Evolutionary conservation across 768 basidiomycete species (phyloP), one percentile per base, ranked within the genome.

Genomic region (Piloderma croceum): DNA sequence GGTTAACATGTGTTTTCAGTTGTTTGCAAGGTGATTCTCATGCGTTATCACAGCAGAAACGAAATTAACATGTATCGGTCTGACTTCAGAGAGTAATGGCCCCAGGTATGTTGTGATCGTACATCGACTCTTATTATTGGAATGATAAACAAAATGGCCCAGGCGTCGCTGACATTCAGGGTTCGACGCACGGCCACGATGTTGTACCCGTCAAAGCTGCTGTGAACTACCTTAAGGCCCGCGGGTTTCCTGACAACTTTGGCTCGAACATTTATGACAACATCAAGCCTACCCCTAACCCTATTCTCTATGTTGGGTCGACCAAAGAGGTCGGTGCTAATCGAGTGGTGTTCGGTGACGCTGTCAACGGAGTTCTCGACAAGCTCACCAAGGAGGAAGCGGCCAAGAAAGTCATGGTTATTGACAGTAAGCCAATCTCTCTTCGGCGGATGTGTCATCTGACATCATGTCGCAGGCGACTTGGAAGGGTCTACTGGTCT

Each of bases 401-500:
- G 1, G 74, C 75, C 7, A 71, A 71, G 60, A 88, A 80, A 58
- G 88, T 91, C 31, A 78, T 91, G 79, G 86, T 89, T 43, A 89
- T 92, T 46, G 90, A 91, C 54, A 85, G 83, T 81, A 47, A 39
- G 81, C 69, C 33, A 1, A 24, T 17, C 27, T 34, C 13, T 12
- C n/a, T 17, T 6, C 18, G 41, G 31, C 5, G 41, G 11, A 25
- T 11, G 21, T 42, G 11, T 4, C 29, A 34, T 34, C 51, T 40
- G 27, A 57, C 12, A 38, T 22, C 32, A 27, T 31, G n/a, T 0
- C 31, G 20, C 43, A 86, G 83, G 77, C 53, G 89, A 91, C 56
- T 63, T 91, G 34, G 88, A 92, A 67, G 90, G 90, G 24, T 91
- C 90, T 0, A 92, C 90, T 21, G 90, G 90, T 41, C 64, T 92